Conservation (phyloP, 1,139 yeast genomes). For the Taiozyma sp. region DNA sequence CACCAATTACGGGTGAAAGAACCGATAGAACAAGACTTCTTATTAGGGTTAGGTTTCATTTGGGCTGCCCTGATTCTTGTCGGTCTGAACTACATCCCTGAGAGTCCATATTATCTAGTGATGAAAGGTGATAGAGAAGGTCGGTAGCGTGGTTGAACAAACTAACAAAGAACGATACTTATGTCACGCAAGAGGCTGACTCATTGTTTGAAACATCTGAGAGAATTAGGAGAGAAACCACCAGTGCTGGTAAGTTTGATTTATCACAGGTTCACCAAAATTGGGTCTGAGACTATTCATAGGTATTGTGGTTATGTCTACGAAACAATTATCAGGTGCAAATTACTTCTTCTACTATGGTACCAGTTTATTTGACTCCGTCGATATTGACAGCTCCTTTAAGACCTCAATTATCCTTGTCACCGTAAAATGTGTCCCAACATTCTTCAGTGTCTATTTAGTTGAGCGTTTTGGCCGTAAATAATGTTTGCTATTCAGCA, state of each 20-base stretch:
- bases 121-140: constrained; percentile 35
- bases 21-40: constrained; percentile 25
- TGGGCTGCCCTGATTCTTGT: constrained; percentile 42
- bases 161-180: constrained; percentile 46
- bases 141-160: constrained; percentile 47
- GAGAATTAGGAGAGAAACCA: constrained; percentile 31
- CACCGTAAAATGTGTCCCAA: constrained; percentile 70
- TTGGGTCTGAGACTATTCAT: constrained; percentile 41
- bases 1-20: constrained; percentile 43
- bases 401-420: constrained; percentile 65
- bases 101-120: constrained; percentile 46
- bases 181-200: constrained; percentile 39
- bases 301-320: constrained; percentile 51
- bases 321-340: constrained; percentile 57
- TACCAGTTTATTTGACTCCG: constrained; percentile 44
- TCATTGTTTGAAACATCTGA: constrained; percentile 41
- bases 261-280: constrained; percentile 43
- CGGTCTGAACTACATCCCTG: constrained; percentile 46
- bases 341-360: constrained; percentile 56
- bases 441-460: constrained; percentile 62
- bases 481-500: constrained; percentile 54
- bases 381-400: constrained; percentile 41
- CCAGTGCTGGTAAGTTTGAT: constrained; percentile 37
- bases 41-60: constrained; percentile 39
- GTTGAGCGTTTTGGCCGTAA: constrained; percentile 73